Conservation (phyloP, 331 rosid species). For the Cucumis variabilis region DNA sequence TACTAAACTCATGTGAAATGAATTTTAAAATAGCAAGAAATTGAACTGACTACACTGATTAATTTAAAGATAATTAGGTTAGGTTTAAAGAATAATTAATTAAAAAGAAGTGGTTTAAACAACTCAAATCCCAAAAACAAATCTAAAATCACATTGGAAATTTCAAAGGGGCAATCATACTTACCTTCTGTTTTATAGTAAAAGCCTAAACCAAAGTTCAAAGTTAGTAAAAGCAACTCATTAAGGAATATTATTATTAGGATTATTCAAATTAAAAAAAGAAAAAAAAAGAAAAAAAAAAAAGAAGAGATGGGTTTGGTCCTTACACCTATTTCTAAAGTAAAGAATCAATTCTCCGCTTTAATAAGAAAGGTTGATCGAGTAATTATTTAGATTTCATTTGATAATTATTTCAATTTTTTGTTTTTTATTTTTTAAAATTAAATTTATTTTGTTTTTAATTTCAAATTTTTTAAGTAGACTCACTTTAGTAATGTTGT, state of each 20-base stretch:
- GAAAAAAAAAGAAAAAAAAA: too few relatives aligned
- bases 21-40: not conserved
- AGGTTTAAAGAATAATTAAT: not conserved
- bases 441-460: too few relatives aligned
- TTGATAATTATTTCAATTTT: too few relatives aligned
- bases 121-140: slow-evolving; percentile 10
- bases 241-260: not conserved
- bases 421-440: too few relatives aligned
- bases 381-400: too few relatives aligned
- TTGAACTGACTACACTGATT: not conserved
- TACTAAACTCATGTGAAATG: slow-evolving; percentile 24
- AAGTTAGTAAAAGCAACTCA: not conserved
- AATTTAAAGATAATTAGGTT: not conserved
- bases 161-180: slow-evolving; percentile 1
- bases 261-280: too few relatives aligned
- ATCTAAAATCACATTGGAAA: not conserved
- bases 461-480: too few relatives aligned
- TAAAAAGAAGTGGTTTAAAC: not conserved
- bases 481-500: too few relatives aligned
- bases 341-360: too few relatives aligned
- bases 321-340: too few relatives aligned
- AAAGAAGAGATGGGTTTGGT: too few relatives aligned
- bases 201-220: not conserved
- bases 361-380: too few relatives aligned
- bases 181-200: not conserved